These are phyloP conservation scores for Acacia concinna DNA, from an alignment of 331 rosid species.

Conservation along the genomic window DNA sequence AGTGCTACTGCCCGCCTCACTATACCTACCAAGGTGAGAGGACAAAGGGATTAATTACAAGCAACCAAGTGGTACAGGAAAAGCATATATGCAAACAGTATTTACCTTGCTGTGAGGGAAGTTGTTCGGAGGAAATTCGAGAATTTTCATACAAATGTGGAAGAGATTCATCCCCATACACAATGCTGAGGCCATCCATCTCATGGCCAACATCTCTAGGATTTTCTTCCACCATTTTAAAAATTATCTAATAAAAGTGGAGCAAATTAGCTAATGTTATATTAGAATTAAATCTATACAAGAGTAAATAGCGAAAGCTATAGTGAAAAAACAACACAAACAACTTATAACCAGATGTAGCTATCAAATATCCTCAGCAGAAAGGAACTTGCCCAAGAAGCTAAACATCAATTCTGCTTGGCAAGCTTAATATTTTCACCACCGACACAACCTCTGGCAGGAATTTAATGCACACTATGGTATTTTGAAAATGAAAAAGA, in stretches of 20 bases:
- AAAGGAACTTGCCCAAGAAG: background rate
- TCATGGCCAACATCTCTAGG: constrained; percentile 98
- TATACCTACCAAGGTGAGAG: constrained; percentile 57
- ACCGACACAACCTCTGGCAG: background rate
- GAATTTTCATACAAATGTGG: constrained; percentile 94
- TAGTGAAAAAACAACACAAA: constrained; percentile 8
- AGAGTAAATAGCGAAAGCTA: background rate
- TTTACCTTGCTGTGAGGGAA: constrained; percentile 83
- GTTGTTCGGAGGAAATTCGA: constrained; percentile 88
- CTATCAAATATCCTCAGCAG: background rate
- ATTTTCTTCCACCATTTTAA: constrained; percentile 97
- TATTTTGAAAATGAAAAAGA: background rate
- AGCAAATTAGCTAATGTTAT: constrained; percentile 23
- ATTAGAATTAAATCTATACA: constrained; percentile 8
- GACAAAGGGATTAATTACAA: background rate
- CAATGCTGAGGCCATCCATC: constrained; percentile 95
- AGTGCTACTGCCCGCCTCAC: constrained; percentile 96
- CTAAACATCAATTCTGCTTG: background rate
- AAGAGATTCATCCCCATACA: constrained; percentile 94
- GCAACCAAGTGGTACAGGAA: background rate
- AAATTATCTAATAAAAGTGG: constrained; percentile 66
- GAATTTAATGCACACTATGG: background rate
- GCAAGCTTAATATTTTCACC: constrained; percentile 1
- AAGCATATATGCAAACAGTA: constrained; percentile 7
- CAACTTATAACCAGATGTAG: constrained; percentile 7